Evolutionary conservation across 257 asterid species (phyloP).

Genomic region (Solanum tarijense): DNA sequence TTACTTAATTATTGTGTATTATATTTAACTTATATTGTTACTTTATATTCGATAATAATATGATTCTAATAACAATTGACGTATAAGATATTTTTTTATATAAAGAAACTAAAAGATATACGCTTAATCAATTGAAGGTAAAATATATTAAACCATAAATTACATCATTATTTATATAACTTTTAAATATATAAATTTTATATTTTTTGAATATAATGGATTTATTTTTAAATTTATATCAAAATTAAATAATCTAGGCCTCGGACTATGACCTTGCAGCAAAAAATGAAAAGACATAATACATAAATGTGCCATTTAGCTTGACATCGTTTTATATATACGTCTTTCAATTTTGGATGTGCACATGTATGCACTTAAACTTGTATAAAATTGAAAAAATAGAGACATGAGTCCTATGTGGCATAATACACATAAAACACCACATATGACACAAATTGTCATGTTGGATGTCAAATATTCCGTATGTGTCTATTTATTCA

Average conservation of each 20-base stretch:
- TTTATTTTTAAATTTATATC: background rate
- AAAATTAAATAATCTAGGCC: background rate
- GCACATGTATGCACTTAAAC: too few relatives aligned
- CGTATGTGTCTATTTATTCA: too few relatives aligned
- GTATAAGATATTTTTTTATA: too few relatives aligned
- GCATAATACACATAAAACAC: too few relatives aligned
- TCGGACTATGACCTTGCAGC: rapidly evolving
- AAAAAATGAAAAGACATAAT: too few relatives aligned
- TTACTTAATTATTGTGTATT: background rate
- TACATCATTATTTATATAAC: background rate
- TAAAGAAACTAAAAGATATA: background rate
- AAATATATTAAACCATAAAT: background rate
- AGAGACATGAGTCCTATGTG: too few relatives aligned
- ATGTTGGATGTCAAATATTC: too few relatives aligned
- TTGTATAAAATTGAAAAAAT: too few relatives aligned
- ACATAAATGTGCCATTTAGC: rapidly evolving
- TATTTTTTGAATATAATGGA: background rate
- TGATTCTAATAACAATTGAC: background rate
- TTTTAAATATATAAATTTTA: background rate
- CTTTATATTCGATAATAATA: background rate
- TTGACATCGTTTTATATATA: too few relatives aligned
- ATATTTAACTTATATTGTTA: background rate
- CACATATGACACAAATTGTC: too few relatives aligned
- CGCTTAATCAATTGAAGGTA: background rate
- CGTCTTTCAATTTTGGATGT: rapidly evolving